A percentile compares a stretch with the other conserved stretches of the same genome.
These are phyloP conservation scores for Phytopythium ostracodes DNA, from an alignment of 352 stramenopile genomes.

Conservation along the genomic window DNA sequence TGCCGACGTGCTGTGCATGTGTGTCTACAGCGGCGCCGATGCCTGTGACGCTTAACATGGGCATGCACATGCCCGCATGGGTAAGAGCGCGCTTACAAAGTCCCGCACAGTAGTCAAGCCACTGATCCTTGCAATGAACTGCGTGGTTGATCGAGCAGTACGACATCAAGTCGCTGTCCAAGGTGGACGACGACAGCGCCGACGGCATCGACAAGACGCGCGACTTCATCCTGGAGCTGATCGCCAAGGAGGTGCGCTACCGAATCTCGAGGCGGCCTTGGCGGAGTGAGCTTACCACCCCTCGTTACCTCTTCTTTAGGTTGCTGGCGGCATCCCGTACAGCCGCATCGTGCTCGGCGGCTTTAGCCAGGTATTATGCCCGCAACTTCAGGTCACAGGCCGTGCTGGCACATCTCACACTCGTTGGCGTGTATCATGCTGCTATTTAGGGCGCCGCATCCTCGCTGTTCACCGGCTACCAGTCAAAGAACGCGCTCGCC, in stretches of 20 bases:
- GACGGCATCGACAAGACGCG: constrained; percentile 86
- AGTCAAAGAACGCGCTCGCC: constrained; percentile 52
- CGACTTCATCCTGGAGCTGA: constrained; percentile 63
- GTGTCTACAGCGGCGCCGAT: constrained; percentile 59
- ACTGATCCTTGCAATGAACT: not conserved
- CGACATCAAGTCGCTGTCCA: constrained; percentile 91
- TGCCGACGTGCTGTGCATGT: not conserved
- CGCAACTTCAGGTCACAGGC: not conserved
- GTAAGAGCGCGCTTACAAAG: constrained; percentile 22
- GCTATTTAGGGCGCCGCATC: constrained; percentile 79
- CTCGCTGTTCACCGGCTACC: constrained; percentile 80
- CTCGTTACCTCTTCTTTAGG: constrained; percentile 5
- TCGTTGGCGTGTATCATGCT: not conserved
- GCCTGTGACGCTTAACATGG: constrained; percentile 94
- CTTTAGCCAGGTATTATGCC: constrained; percentile 86
- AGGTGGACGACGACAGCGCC: constrained; percentile 83
- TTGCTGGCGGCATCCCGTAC: constrained; percentile 67
- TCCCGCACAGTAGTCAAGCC: not conserved
- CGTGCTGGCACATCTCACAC: not conserved
- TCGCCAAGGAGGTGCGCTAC: constrained; percentile 65
- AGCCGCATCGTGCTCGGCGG: constrained; percentile 91
- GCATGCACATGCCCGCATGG: constrained; percentile 93
- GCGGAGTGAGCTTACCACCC: not conserved
- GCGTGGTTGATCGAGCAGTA: constrained; percentile 40
- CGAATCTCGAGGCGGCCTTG: too few relatives aligned